phyloP scores from a whole-genome alignment of 371 early-diverging fungal genomes.

The Umbelopsis sp. region DNA sequence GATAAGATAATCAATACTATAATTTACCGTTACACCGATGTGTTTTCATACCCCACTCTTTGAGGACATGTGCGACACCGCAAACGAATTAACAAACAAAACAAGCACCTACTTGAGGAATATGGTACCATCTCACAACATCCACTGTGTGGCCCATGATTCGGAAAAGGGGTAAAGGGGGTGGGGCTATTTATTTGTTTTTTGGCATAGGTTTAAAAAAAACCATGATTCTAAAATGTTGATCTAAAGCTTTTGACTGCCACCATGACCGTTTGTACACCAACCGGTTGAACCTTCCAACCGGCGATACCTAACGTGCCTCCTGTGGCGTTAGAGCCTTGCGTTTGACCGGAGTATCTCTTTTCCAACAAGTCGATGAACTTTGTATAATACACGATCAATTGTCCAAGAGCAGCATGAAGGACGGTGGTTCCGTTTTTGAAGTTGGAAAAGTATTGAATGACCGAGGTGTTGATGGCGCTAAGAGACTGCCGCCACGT shows the following conservation, averaged over 20 bases:
- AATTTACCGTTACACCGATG: too few relatives aligned
- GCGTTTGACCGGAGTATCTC: slow-evolving; percentile 36
- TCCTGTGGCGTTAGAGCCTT: background rate
- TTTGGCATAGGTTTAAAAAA: background rate
- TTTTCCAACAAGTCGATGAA: slow-evolving; percentile 80
- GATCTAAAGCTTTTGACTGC: slow-evolving; percentile 88
- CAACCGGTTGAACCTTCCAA: slow-evolving; percentile 77
- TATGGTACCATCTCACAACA: too few relatives aligned
- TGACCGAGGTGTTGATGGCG: slow-evolving; percentile 78
- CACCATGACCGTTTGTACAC: slow-evolving; percentile 89
- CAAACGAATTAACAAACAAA: too few relatives aligned
- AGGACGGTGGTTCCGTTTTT: slow-evolving; percentile 87
- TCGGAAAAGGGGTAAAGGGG: too few relatives aligned
- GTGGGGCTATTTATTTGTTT: background rate
- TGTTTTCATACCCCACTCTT: too few relatives aligned
- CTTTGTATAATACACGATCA: slow-evolving; percentile 87
- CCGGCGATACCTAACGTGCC: slow-evolving; percentile 15
- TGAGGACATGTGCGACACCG: too few relatives aligned
- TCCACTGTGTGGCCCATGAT: too few relatives aligned
- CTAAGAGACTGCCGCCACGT: slow-evolving; percentile 80
- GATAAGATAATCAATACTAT: too few relatives aligned
- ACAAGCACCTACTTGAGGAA: too few relatives aligned
- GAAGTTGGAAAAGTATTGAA: slow-evolving; percentile 90
- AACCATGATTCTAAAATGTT: slow-evolving; percentile 53
- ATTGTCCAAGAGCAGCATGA: slow-evolving; percentile 83